phyloP scores from a whole-genome alignment of 23 red algal genomes.

The Chondrus crispus region DNA sequence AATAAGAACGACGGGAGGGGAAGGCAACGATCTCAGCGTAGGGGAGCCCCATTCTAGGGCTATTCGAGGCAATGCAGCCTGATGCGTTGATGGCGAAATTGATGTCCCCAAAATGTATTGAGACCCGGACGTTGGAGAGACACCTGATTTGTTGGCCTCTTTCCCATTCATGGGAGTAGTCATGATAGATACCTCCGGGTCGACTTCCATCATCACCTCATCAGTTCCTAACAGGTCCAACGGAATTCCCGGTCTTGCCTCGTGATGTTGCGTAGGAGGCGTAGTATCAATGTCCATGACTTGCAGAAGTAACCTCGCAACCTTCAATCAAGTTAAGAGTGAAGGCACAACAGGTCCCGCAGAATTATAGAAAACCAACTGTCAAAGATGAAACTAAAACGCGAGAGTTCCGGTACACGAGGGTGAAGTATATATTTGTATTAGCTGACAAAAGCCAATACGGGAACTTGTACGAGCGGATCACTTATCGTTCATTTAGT shows the following conservation, averaged over 20 bases:
- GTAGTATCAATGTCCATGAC: conserved; percentile 64
- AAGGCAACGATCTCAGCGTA: conserved; percentile 4
- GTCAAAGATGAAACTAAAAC: no score
- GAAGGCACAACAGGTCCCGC: no score
- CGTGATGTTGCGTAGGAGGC: conserved; percentile 40
- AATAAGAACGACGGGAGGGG: conserved; percentile 26
- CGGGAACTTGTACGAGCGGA: no score
- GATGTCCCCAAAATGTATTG: not conserved
- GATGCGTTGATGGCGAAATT: not conserved
- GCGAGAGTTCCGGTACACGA: no score
- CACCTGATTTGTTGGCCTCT: not conserved
- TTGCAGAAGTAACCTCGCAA: no score
- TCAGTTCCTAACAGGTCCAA: conserved; percentile 10
- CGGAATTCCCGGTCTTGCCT: conserved; percentile 34
- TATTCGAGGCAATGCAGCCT: not conserved
- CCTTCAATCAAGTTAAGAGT: no score
- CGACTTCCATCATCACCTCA: conserved; percentile 61
- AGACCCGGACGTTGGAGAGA: not conserved
- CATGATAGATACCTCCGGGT: conserved; percentile 26
- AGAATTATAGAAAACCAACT: no score
- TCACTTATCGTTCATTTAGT: no score
- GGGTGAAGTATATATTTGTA: no score
- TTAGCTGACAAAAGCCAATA: no score
- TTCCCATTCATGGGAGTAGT: not conserved
- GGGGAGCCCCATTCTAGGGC: not conserved